phyloP scores from a whole-genome alignment of 2,329 filamentous ascomycete genomes.

The Chaetoscypha palmicola region DNA sequence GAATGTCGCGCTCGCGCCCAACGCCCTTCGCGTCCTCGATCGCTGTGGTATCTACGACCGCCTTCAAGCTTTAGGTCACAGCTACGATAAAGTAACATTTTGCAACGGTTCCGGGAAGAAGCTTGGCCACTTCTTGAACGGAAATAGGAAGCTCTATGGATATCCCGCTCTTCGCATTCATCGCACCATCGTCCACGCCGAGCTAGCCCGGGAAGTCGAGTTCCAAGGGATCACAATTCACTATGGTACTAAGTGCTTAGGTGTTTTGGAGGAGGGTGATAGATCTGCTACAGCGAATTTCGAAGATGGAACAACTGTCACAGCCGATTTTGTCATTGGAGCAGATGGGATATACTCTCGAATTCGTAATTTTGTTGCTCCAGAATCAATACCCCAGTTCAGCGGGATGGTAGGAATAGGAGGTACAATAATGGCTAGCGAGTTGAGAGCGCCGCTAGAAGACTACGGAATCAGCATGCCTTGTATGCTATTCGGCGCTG shows the following conservation, averaged over 20 bases:
- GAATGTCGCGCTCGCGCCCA: conserved; percentile 50
- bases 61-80: neutral
- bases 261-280: neutral
- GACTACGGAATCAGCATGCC: neutral
- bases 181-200: neutral
- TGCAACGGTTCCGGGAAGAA: neutral
- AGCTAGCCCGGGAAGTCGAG: neutral
- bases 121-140: neutral
- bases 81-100: neutral
- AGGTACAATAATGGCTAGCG: neutral
- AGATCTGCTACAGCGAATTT: neutral
- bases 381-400: neutral
- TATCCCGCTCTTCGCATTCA: neutral
- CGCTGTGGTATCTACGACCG: conserved; percentile 38
- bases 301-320: neutral
- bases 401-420: neutral
- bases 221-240: neutral
- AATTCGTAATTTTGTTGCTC: neutral
- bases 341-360: neutral
- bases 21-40: conserved; percentile 47
- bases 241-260: neutral
- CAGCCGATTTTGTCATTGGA: neutral
- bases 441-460: neutral
- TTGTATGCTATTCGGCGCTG: conserved; percentile 4
- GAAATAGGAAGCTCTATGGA: neutral